Percentiles rank a stretch among this genome's conserved stretches.
Conservation (phyloP, 2,329 filamentous ascomycete genomes). For the Colletotrichum spaethianum region DNA sequence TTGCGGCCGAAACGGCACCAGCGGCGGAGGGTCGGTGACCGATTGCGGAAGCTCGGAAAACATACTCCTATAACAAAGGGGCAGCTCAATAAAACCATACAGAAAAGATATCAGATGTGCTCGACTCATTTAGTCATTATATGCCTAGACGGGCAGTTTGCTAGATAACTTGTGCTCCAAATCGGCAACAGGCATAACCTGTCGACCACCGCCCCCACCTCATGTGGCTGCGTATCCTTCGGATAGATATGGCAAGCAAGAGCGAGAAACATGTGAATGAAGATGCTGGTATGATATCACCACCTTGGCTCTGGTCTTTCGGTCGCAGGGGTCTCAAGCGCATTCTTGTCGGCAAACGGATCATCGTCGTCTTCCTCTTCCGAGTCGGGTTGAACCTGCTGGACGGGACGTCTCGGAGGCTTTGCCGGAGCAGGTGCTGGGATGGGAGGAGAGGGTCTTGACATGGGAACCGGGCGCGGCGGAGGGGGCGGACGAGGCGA, state of each 20-base stretch:
- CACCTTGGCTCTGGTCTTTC: conserved; percentile 40
- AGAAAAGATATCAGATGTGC: not conserved
- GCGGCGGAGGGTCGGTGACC: conserved; percentile 23
- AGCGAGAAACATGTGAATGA: not conserved
- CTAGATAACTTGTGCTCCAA: conserved; percentile 9
- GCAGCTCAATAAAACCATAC: not conserved
- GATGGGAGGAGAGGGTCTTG: conserved; percentile 63
- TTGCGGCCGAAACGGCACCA: conserved; percentile 24
- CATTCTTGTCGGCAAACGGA: conserved; percentile 89
- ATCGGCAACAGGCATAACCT: conserved; percentile 14
- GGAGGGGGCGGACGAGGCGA: conserved; percentile 61
- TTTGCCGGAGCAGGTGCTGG: conserved; percentile 55
- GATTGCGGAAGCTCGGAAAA: conserved; percentile 25
- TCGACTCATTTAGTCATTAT: conserved; percentile 26
- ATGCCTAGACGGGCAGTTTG: conserved; percentile 15
- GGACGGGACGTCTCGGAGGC: conserved; percentile 52
- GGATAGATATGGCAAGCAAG: conserved; percentile 7
- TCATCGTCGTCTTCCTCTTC: conserved; percentile 79
- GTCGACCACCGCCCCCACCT: conserved; percentile 18
- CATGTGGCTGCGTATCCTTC: conserved; percentile 9
- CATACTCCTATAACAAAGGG: not conserved
- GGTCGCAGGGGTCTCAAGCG: conserved; percentile 56
- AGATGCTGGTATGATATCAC: conserved; percentile 35
- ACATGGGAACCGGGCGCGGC: conserved; percentile 60
- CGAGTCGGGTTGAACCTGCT: conserved; percentile 54